Percentiles rank a stretch among this genome's conserved stretches.
These are phyloP conservation scores for Cubamyces lactineus DNA, from an alignment of 768 basidiomycete species.

Conservation along the genomic window DNA sequence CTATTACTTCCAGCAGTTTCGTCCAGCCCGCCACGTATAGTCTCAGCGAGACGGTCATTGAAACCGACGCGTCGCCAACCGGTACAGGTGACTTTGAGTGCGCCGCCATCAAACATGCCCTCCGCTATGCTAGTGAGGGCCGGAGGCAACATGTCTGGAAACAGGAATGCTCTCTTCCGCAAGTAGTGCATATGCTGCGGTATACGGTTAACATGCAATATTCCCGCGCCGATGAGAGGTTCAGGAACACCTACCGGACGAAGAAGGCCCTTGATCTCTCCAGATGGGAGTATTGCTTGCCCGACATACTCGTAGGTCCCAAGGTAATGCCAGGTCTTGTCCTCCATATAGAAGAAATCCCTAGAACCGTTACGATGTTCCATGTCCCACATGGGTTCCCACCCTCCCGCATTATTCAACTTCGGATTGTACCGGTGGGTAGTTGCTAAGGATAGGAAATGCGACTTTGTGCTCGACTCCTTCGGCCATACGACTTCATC, in stretches of 20 bases:
- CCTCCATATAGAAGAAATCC: slow-evolving; percentile 12
- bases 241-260: background rate
- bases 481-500: slow-evolving; percentile 16
- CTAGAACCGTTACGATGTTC: background rate
- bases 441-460: background rate
- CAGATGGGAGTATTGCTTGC: background rate
- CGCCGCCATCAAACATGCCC: slow-evolving; percentile 8
- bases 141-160: background rate
- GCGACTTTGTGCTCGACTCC: background rate
- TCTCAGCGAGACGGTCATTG: slow-evolving; percentile 5
- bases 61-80: slow-evolving; percentile 19
- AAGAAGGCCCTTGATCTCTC: background rate
- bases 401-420: background rate
- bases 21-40: background rate
- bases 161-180: background rate
- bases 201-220: background rate
- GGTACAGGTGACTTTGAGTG: slow-evolving; percentile 12
- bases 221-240: background rate
- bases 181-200: background rate
- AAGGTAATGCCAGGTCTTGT: slow-evolving; percentile 6
- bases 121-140: background rate
- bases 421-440: slow-evolving; percentile 13
- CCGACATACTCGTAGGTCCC: slow-evolving; percentile 13
- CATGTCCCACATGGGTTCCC: slow-evolving; percentile 6
- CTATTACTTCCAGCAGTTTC: background rate